Evolutionary conservation across 805 yeast species (phyloP).

Genomic region (Saccharomycopsis sp.): DNA sequence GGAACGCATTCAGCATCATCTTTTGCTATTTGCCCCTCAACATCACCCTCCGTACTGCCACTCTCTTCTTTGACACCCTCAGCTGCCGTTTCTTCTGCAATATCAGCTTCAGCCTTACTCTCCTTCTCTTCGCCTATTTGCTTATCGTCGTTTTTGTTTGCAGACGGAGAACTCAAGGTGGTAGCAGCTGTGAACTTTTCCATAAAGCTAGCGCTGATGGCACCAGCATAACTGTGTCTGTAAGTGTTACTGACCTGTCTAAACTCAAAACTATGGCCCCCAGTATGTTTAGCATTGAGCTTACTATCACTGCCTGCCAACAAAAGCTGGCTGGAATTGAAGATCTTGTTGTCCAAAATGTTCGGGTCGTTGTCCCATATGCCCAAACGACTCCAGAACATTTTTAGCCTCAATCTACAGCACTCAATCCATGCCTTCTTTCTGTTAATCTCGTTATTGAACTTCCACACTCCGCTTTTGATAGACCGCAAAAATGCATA

Average conservation of each 20-base stretch:
- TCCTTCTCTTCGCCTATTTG: background rate
- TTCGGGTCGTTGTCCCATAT: constrained; percentile 52
- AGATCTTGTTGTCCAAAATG: constrained; percentile 30
- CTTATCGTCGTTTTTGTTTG: background rate
- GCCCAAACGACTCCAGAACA: constrained; percentile 83
- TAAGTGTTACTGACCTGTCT: constrained; percentile 6
- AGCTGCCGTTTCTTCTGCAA: background rate
- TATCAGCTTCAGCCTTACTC: background rate
- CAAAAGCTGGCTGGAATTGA: constrained; percentile 7
- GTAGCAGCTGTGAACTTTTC: background rate
- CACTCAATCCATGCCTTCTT: constrained; percentile 60
- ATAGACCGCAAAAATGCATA: constrained; percentile 69
- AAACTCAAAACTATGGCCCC: constrained; percentile 8
- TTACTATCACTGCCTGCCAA: background rate
- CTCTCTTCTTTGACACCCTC: background rate
- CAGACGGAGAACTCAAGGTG: background rate
- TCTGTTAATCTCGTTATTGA: constrained; percentile 37
- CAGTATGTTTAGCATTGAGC: background rate
- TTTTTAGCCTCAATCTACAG: constrained; percentile 55
- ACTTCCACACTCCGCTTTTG: constrained; percentile 49
- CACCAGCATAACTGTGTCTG: constrained; percentile 16
- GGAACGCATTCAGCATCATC: background rate
- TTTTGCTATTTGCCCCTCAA: too few relatives aligned
- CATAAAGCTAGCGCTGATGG: background rate
- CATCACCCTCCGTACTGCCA: too few relatives aligned